Base-by-base conservation (phyloP, 345 rosid species). In the Eucalyptus lansdowneana region DNA sequence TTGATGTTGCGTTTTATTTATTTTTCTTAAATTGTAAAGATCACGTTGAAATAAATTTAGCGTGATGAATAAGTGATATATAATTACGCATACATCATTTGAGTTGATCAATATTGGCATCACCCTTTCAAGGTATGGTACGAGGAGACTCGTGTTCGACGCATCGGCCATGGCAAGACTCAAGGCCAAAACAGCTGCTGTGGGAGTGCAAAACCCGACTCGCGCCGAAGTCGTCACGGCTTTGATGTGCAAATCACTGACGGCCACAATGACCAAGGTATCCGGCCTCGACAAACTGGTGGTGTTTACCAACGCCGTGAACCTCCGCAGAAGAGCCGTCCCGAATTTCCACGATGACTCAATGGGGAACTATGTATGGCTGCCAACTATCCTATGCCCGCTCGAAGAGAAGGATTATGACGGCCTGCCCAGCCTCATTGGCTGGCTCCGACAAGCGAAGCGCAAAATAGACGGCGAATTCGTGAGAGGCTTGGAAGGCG, bases 181-280 rank as follows among this genome's bases (percentile, higher is more conserved):
- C 11, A 91, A 69, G 86, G 83, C 85, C 21, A 87, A 34, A 81
- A 80, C 62, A 13, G 15, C 89, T 7, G 69, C 40, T n/a, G 15
- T 88, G 49, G 83, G 24, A 53, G 87, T 69, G 25, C 85, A 81
- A 14, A 44, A 88, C 49, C 91, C 90, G 5, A 88, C 93, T 8
- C 88, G 90, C 7, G 76, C 89, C 2, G 94, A 91, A 62, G 91
- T 44, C 5, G 89, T 91, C n/a, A 62, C 87, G 21, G 89, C 91
- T 22, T 88, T 91, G 24, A 72, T 91, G 45, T 56, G 90, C 86
- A 90, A 87, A 31, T 69, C 89, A 29, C 37, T 87, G 56, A 89
- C 69, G 34, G 56, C 86, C 11, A 45, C 90, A 86, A 9, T 67
- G 80, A 16, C 40, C 80, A 67, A 67, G 80, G 80, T 67, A 8